Evolutionary conservation across 2,329 filamentous ascomycete species (phyloP).

Genomic region (Cryphonectria radicalis): DNA sequence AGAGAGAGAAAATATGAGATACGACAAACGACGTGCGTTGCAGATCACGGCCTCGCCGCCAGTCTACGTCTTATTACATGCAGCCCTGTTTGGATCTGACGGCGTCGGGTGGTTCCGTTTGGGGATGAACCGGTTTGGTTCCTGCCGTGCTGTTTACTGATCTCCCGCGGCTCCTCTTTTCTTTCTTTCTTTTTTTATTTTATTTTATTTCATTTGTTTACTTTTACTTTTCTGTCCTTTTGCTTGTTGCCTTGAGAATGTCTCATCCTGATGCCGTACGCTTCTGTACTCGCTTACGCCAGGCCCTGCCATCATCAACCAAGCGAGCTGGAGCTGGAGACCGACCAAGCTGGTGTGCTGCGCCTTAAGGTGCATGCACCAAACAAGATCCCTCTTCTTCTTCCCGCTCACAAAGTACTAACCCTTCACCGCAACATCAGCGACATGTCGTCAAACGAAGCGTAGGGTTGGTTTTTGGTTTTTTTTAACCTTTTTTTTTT

Average conservation of each 20-base stretch:
- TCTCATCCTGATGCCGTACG: background rate
- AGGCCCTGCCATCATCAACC: background rate
- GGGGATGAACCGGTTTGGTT: background rate
- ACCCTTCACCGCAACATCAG: conserved; percentile 6
- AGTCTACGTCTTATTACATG: background rate
- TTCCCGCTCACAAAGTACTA: background rate
- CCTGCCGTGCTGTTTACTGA: background rate
- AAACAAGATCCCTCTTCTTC: background rate
- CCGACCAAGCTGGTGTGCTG: too few species aligned
- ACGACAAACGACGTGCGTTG: background rate
- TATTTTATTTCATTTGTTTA: too few species aligned
- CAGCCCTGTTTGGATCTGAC: background rate
- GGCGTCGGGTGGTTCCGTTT: conserved; percentile 3
- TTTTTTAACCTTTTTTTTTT: too few species aligned
- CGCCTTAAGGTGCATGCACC: background rate
- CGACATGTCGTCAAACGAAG: background rate
- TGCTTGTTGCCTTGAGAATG: background rate
- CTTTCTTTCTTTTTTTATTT: too few species aligned
- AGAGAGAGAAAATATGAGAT: too few species aligned
- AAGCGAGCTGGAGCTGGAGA: too few species aligned
- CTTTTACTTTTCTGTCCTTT: background rate
- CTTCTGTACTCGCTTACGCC: background rate
- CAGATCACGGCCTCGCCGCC: conserved; percentile 22
- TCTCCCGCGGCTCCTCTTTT: background rate
- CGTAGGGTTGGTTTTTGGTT: background rate